Evolutionary conservation across 2,329 filamentous ascomycete species (phyloP), one percentile per base, ranked within the genome.

Genomic region (Clonostachys rhizophaga): DNA sequence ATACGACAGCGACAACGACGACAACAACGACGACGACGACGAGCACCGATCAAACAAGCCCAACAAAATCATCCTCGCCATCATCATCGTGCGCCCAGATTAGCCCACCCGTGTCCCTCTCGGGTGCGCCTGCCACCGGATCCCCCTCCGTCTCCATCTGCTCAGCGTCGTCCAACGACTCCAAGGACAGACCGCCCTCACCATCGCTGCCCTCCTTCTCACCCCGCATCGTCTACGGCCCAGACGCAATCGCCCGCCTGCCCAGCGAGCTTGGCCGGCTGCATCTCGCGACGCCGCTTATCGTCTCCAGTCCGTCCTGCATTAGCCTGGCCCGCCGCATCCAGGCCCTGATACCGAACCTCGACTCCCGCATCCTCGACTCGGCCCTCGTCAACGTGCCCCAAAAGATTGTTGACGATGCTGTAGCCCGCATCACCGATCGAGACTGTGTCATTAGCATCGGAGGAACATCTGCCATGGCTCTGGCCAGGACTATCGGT

Each of bases 401-500:
- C 14, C 54, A 52, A 44, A 52, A 52, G 12, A 51, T 61, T 40
- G 55, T 63, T 16, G 57, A 60, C 43, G 58, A 60, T 17, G 58
- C 57, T 9, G 50, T 63, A 17, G 46, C 55, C 6, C 54, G 57
- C 14, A 57, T 65, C 6, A 46, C 57, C 6, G 64, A 63, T 5
- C 74, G 75, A 16, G 83, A 86, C 58, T 72, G 72, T 30, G 68
- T 85, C 37, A 66, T 84, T 41, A 83, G 78, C 39, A 77, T 86
- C 50, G 83, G 83, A 6, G 81, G 81, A 44, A 79, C 80, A 30
- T 82, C 78, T 46, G 83, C 81, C 3, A 79, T 82, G 45, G 79
- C 79, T 2, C 62, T 86, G 18, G 78, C 78, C 3, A 77, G 79
- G 52, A 73, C 75, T 1, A 71, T 83, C 45, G 71, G 70, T 42